Percentiles rank a stretch among this genome's conserved stretches.
Conservation (phyloP, 2,329 filamentous ascomycete species). For the Xylaria polymorpha region DNA sequence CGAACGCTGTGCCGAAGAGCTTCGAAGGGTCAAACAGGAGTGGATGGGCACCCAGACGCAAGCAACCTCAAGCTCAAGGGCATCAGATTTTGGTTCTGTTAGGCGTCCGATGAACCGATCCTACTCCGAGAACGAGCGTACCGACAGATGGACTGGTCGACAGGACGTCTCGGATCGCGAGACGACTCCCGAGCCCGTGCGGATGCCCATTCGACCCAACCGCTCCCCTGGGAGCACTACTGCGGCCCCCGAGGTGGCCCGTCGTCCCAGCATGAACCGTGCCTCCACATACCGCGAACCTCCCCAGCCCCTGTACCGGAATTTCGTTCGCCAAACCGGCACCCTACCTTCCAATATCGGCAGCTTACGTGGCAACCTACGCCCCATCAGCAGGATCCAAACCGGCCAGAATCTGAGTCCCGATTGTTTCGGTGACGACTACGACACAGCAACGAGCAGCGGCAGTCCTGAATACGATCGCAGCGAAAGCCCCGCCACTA, state of each 20-base stretch:
- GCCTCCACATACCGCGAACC: conserved; percentile 49
- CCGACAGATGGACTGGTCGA: conserved; percentile 47
- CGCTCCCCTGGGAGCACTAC: conserved; percentile 45
- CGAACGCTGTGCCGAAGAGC: conserved; percentile 87
- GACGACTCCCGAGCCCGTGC: conserved; percentile 53
- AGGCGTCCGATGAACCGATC: conserved; percentile 53
- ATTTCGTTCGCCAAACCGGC: conserved; percentile 41
- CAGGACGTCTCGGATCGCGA: conserved; percentile 53
- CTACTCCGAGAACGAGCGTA: conserved; percentile 53
- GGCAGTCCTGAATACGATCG: conserved; percentile 64
- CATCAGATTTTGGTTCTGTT: conserved; percentile 43
- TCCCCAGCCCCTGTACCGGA: conserved; percentile 44
- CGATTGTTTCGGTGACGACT: conserved; percentile 62
- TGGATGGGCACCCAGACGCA: conserved; percentile 53
- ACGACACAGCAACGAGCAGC: conserved; percentile 63
- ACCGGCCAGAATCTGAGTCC: conserved; percentile 53
- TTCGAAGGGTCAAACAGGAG: conserved; percentile 66
- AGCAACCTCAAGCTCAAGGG: conserved; percentile 37
- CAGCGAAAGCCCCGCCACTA: conserved; percentile 67
- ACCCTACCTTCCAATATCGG: conserved; percentile 50
- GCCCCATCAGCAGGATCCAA: conserved; percentile 59
- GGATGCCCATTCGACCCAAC: conserved; percentile 59
- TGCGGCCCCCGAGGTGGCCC: conserved; percentile 46
- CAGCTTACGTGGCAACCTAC: conserved; percentile 57
- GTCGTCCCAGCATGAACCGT: conserved; percentile 48